Percentiles rank a stretch among this genome's conserved stretches.
Conservation (phyloP, 169 alveolate species). For the Theileria parva region DNA sequence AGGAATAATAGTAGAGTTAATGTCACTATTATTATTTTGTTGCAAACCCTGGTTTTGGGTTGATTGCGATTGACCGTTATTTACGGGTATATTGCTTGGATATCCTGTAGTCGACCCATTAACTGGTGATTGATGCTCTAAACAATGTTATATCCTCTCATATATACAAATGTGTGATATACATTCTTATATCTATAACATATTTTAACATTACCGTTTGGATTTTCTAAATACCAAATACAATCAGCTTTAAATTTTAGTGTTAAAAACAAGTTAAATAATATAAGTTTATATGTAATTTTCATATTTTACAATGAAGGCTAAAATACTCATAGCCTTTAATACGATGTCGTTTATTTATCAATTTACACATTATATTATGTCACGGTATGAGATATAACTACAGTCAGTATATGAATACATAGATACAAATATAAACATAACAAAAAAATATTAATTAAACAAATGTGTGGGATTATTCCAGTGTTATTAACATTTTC, state of each 20-base stretch:
- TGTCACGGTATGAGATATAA: background rate
- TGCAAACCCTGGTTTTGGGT: background rate
- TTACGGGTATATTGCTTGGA: background rate
- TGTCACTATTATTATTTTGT: background rate
- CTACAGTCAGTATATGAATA: background rate
- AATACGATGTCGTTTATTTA: constrained; percentile 15
- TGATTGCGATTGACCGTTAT: background rate
- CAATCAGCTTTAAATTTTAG: constrained; percentile 2
- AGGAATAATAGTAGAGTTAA: background rate
- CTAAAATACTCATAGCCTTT: background rate
- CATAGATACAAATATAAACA: background rate
- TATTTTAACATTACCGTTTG: constrained; percentile 42
- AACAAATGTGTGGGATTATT: background rate
- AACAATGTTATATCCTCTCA: background rate
- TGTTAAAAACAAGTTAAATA: background rate
- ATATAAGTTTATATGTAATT: background rate
- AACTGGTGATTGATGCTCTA: background rate
- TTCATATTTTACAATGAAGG: constrained; percentile 17
- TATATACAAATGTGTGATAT: background rate
- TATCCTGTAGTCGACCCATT: background rate
- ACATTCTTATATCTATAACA: too few relatives aligned
- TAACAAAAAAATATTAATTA: background rate
- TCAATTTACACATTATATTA: background rate
- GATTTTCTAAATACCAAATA: constrained; percentile 60
- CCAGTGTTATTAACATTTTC: background rate